Conservation (phyloP, 768 basidiomycete species). For the Daedaleopsis sinensis region DNA sequence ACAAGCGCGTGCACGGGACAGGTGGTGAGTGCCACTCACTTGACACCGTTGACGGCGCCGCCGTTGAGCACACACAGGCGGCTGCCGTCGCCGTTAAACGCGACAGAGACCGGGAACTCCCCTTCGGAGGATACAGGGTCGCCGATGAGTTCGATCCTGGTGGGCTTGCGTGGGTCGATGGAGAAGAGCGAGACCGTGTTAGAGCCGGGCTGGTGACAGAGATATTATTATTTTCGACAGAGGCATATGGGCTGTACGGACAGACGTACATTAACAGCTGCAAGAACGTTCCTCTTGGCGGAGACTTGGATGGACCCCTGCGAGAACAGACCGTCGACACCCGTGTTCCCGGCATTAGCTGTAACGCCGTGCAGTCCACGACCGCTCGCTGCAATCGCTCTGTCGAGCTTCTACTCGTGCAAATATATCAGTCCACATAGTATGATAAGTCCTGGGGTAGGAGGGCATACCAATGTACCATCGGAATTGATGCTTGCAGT, state of each 20-base stretch:
- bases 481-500: conserved; percentile 43
- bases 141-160: conserved; percentile 44
- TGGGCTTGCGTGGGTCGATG: conserved; percentile 47
- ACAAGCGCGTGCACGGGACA: too few species aligned
- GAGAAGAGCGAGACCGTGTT: conserved; percentile 43
- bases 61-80: conserved; percentile 40
- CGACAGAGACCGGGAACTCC: conserved; percentile 53
- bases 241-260: neutral
- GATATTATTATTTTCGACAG: too few species aligned
- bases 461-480: conserved; percentile 43
- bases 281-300: conserved; percentile 19
- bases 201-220: conserved; percentile 43
- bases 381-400: conserved; percentile 21
- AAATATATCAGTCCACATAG: neutral
- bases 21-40: conserved; percentile 24
- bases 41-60: conserved; percentile 39
- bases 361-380: conserved; percentile 26
- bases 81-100: conserved; percentile 36
- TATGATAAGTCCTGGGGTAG: neutral
- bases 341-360: conserved; percentile 12
- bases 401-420: conserved; percentile 17
- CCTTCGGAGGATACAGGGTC: conserved; percentile 47
- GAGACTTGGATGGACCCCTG: conserved; percentile 29
- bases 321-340: conserved; percentile 25
- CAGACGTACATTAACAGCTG: conserved; percentile 27